phyloP scores from a whole-genome alignment of 345 rosid genomes.

The Euphorbia tirucalli region DNA sequence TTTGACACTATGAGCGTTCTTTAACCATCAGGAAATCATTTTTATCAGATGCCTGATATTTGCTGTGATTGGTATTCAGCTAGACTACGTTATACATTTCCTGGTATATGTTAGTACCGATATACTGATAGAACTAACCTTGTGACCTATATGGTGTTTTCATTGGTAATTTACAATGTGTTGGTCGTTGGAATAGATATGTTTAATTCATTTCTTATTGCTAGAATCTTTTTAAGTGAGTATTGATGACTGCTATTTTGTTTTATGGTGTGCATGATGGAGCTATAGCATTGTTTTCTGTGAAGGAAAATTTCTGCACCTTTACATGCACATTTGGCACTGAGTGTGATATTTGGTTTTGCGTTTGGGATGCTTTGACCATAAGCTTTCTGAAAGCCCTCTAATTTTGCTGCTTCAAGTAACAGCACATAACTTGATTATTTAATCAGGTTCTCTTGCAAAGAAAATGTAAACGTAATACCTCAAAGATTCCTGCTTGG shows the following conservation, averaged over 20 bases:
- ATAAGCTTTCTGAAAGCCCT: neutral
- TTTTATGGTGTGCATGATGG: neutral
- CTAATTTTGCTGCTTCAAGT: neutral
- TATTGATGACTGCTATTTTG: neutral
- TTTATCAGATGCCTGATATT: neutral
- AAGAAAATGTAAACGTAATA: neutral
- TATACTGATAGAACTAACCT: neutral
- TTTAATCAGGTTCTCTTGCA: neutral
- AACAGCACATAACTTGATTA: neutral
- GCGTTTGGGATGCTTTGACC: neutral
- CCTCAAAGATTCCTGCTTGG: neutral
- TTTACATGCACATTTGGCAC: neutral
- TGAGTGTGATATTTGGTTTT: neutral
- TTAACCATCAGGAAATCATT: neutral
- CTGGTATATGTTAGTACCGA: neutral
- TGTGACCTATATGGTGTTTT: neutral
- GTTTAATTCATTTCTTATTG: neutral
- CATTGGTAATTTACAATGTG: neutral
- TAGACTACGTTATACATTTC: neutral
- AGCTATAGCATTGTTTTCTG: neutral
- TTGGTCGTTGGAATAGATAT: neutral
- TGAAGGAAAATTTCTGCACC: neutral
- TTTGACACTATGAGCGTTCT: neutral
- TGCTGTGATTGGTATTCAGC: neutral
- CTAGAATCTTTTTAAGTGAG: neutral